A percentile compares a stretch with the other conserved stretches of the same genome.
phyloP scores from a whole-genome alignment of 108 stramenopile species.

The Epithemia pelagica region DNA sequence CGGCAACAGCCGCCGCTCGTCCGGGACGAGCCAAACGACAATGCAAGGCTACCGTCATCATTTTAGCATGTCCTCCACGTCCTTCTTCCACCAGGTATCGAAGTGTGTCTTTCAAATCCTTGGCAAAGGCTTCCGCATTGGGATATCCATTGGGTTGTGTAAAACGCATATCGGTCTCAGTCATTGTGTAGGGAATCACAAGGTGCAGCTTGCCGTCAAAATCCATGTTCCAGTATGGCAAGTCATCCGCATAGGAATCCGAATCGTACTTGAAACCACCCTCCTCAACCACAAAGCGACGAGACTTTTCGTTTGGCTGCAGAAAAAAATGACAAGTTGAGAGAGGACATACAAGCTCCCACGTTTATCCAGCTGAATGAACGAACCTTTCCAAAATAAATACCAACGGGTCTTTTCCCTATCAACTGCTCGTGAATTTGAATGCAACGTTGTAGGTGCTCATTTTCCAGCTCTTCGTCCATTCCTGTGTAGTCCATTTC shows the following conservation, averaged over 20 bases:
- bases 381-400: constrained; percentile 87
- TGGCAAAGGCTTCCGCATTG: constrained; percentile 68
- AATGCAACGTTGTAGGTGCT: constrained; percentile 81
- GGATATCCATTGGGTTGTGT: constrained; percentile 79
- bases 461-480: constrained; percentile 70
- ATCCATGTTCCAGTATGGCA: constrained; percentile 87
- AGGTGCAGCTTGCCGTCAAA: constrained; percentile 67
- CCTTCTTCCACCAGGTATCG: constrained; percentile 79
- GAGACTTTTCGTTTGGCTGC: constrained; percentile 69
- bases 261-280: constrained; percentile 92
- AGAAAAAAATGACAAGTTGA: not conserved
- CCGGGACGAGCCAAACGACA: constrained; percentile 89
- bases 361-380: not conserved
- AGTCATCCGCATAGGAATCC: constrained; percentile 89
- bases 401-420: constrained; percentile 84
- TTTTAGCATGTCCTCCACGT: constrained; percentile 72
- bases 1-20: constrained; percentile 74
- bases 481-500: constrained; percentile 93
- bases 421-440: constrained; percentile 76
- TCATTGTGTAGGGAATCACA: constrained; percentile 89
- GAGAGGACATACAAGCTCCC: not conserved
- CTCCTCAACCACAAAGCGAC: constrained; percentile 78
- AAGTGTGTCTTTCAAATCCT: constrained; percentile 73
- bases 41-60: constrained; percentile 92
- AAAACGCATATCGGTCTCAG: constrained; percentile 92